Percentiles rank a stretch among this genome's conserved stretches.
phyloP scores from a whole-genome alignment of 2,329 filamentous ascomycete genomes.

The Colletotrichum endophyticum region DNA sequence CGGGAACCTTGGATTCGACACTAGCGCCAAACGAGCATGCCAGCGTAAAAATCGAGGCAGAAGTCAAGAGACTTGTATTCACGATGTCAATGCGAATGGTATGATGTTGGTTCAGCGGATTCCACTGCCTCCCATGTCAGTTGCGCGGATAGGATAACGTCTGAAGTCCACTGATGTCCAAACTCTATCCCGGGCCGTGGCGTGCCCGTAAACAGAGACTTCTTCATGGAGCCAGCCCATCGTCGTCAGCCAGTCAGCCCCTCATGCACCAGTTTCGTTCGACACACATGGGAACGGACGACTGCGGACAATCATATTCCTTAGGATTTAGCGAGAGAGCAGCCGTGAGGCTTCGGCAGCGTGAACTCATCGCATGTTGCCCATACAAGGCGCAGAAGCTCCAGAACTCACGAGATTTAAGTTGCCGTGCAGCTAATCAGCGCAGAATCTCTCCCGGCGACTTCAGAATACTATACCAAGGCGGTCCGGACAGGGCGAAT shows the following conservation, averaged over 20 bases:
- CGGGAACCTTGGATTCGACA: background rate
- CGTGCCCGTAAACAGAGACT: background rate
- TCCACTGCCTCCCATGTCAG: background rate
- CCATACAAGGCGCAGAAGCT: background rate
- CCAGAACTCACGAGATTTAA: background rate
- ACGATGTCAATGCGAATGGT: background rate
- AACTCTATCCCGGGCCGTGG: background rate
- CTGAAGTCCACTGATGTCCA: background rate
- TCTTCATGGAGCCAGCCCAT: background rate
- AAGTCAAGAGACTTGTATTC: background rate
- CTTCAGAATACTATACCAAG: background rate
- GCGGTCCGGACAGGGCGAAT: background rate
- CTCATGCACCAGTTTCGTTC: background rate
- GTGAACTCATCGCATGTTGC: background rate
- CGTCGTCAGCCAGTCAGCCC: background rate
- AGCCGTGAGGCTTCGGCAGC: background rate
- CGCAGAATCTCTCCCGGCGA: background rate
- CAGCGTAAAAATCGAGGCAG: background rate
- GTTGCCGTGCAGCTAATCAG: slow-evolving; percentile 1
- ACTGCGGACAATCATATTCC: background rate
- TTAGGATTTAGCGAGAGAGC: background rate
- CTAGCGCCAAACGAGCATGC: background rate
- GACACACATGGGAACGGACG: background rate
- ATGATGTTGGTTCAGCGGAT: background rate
- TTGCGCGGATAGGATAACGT: background rate